phyloP scores from a whole-genome alignment of 371 early-diverging fungal species.

The Funneliformis caledonium region DNA sequence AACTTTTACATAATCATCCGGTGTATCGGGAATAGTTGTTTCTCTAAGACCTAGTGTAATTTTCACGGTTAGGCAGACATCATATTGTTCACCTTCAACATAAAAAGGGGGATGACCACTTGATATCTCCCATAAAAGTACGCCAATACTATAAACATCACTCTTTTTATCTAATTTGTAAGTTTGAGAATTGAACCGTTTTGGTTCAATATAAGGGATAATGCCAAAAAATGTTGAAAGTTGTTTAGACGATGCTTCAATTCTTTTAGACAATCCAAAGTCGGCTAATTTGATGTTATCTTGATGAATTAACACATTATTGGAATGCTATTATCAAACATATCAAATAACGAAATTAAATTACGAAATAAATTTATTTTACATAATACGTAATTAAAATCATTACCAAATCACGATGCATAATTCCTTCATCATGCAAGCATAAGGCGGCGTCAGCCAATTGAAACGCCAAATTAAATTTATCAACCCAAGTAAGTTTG shows the following conservation, averaged over 20 bases:
- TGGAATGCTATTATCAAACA: too few species aligned
- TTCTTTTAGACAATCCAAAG: too few species aligned
- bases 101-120: background rate
- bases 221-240: background rate
- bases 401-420: conserved; percentile 16
- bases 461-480: background rate
- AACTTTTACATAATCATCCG: background rate
- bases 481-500: conserved; percentile 5
- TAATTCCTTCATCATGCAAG: conserved; percentile 15
- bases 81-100: background rate
- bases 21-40: background rate
- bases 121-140: too few species aligned
- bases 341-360: too few species aligned
- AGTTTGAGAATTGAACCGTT: background rate
- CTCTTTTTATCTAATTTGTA: background rate
- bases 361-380: too few species aligned
- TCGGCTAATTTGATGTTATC: too few species aligned
- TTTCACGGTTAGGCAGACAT: background rate
- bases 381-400: too few species aligned
- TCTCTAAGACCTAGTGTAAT: background rate
- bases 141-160: too few species aligned
- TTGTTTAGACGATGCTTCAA: too few species aligned
- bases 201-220: conserved; percentile 1
- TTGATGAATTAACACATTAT: too few species aligned
- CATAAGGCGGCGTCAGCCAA: background rate